These are phyloP conservation scores for Trichophyton rubrum DNA, from an alignment of 2,329 filamentous ascomycete genomes.

Conservation along the genomic window DNA sequence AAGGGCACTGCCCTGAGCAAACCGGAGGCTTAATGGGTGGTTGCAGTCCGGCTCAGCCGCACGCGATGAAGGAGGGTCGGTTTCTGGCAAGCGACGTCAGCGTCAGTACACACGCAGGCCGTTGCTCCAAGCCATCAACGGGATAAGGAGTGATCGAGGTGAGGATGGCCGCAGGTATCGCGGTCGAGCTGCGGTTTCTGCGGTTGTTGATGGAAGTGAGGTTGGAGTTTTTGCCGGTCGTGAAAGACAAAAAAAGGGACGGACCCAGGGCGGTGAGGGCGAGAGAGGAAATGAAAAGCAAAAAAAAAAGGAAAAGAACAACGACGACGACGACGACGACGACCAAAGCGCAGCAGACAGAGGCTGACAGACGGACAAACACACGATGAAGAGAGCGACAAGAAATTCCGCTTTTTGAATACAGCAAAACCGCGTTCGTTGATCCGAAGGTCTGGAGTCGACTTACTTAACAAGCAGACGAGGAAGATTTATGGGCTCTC, in stretches of 20 bases:
- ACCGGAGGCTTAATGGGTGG: background rate
- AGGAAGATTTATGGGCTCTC: background rate
- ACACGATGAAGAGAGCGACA: background rate
- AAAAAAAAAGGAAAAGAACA: background rate
- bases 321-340: background rate
- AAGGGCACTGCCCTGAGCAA: background rate
- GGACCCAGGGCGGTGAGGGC: background rate
- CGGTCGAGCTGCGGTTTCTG: background rate
- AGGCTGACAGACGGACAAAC: too few relatives aligned
- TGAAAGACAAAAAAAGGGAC: background rate
- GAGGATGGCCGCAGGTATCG: background rate
- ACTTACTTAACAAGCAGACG: background rate
- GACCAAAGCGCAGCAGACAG: background rate
- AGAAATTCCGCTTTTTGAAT: background rate
- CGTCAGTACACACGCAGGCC: background rate
- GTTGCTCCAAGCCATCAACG: background rate
- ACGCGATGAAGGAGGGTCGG: background rate
- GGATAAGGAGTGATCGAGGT: background rate
- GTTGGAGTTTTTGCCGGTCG: background rate
- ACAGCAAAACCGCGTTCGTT: background rate
- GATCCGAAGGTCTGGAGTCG: background rate
- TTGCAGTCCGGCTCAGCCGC: conserved; percentile 1
- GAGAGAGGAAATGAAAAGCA: background rate
- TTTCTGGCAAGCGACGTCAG: background rate
- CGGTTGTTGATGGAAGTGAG: background rate